phyloP scores from a whole-genome alignment of 140 eudicot species.

The Senecio squalidus region DNA sequence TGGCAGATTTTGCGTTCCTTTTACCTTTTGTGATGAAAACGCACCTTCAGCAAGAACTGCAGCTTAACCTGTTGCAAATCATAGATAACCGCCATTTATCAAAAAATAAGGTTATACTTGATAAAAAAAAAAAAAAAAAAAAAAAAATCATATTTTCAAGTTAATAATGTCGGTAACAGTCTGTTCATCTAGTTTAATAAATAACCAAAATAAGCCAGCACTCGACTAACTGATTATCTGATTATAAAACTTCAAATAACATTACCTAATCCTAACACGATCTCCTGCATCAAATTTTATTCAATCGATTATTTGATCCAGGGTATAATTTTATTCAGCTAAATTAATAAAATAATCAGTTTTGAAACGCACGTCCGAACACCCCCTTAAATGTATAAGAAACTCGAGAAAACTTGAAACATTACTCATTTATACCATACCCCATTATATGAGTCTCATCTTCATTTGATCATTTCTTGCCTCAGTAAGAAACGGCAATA shows the following conservation, averaged over 20 bases:
- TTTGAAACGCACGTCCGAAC: not conserved
- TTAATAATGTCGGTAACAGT: not conserved
- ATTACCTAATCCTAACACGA: not conserved
- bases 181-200: not conserved
- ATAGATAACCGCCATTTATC: too few species aligned
- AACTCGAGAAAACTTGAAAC: not conserved
- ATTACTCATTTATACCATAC: not conserved
- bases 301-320: too few species aligned
- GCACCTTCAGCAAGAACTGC: conserved; percentile 93
- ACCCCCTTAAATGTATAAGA: too few species aligned
- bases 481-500: too few species aligned
- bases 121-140: not conserved
- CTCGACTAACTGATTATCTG: not conserved
- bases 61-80: conserved; percentile 69
- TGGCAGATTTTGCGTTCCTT: not conserved
- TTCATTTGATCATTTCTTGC: too few species aligned
- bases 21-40: conserved; percentile 83
- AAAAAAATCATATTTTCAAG: not conserved
- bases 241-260: not conserved
- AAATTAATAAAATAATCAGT: not conserved
- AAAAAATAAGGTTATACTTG: not conserved
- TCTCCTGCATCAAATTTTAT: not conserved
- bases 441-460: too few species aligned
- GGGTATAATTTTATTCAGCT: not conserved
- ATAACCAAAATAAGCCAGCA: too few species aligned